Evolutionary conservation across 2,329 filamentous ascomycete species (phyloP).

Genomic region (Nemania abortiva): DNA sequence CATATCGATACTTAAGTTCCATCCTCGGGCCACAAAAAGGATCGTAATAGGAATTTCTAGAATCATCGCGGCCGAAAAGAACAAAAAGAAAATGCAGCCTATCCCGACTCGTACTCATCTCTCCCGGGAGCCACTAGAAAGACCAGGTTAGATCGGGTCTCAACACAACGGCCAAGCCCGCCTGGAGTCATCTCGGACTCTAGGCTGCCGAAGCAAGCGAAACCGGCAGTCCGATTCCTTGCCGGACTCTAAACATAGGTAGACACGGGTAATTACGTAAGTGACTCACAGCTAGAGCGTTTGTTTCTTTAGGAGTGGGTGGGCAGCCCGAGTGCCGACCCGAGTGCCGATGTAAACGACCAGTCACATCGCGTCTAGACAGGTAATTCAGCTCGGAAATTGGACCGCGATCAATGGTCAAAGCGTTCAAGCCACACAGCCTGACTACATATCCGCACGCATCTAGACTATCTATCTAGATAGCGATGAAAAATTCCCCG

Average conservation of each 20-base stretch:
- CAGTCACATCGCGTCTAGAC: too few species aligned
- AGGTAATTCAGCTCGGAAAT: too few species aligned
- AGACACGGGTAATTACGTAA: not conserved
- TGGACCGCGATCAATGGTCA: not conserved
- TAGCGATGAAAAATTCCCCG: not conserved
- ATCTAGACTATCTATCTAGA: not conserved
- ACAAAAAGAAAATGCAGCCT: not conserved
- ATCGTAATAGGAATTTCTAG: too few species aligned
- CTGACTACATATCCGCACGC: too few species aligned
- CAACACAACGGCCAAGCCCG: conserved; percentile 19
- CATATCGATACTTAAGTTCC: too few species aligned
- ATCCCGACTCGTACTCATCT: not conserved
- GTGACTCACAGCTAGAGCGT: not conserved
- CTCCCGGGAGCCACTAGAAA: conserved; percentile 8
- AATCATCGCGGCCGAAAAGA: too few species aligned
- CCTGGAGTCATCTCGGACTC: not conserved
- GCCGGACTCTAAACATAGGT: not conserved
- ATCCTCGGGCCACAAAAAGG: too few species aligned
- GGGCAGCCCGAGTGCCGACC: not conserved
- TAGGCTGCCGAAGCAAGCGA: conserved; percentile 7
- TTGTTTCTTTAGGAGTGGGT: not conserved
- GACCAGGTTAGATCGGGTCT: not conserved
- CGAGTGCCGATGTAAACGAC: not conserved
- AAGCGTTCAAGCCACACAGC: not conserved
- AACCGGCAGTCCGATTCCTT: not conserved